Percentiles rank a stretch among this genome's conserved stretches.
Evolutionary conservation across 2,329 filamentous ascomycete genomes (phyloP).

Genomic region (Stagonosporopsis vannaccii): DNA sequence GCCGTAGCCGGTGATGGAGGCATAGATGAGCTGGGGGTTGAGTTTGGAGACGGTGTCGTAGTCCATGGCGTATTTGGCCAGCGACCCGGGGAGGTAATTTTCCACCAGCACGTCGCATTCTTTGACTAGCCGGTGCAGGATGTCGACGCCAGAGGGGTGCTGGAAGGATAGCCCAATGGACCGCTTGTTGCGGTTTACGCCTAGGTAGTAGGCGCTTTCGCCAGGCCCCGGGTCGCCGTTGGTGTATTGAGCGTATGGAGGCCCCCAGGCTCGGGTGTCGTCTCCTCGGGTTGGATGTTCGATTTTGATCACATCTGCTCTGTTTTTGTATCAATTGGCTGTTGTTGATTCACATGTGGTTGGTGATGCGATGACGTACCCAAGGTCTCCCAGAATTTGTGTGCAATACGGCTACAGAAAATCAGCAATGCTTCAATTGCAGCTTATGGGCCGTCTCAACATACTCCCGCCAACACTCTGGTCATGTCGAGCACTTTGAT

Average conservation of each 20-base stretch:
- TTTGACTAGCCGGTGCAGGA: slow-evolving; percentile 83
- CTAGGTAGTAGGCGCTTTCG: slow-evolving; percentile 93
- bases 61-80: slow-evolving; percentile 92
- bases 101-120: slow-evolving; percentile 94
- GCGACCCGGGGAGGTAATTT: slow-evolving; percentile 89
- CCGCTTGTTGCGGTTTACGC: slow-evolving; percentile 97
- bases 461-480: slow-evolving; percentile 88
- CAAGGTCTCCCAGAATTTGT: slow-evolving; percentile 93
- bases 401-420: slow-evolving; percentile 85
- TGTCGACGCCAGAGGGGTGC: slow-evolving; percentile 80
- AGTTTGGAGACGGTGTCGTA: slow-evolving; percentile 80
- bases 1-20: slow-evolving; percentile 95
- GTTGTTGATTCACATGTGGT: slow-evolving; percentile 25
- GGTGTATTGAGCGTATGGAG: slow-evolving; percentile 85
- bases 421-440: slow-evolving; percentile 25
- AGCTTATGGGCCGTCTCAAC: slow-evolving; percentile 42
- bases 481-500: slow-evolving; percentile 96
- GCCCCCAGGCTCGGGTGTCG: slow-evolving; percentile 95
- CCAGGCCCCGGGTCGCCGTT: slow-evolving; percentile 71
- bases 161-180: slow-evolving; percentile 92
- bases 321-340: slow-evolving; percentile 49
- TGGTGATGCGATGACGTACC: slow-evolving; percentile 66
- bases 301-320: slow-evolving; percentile 95
- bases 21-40: slow-evolving; percentile 89
- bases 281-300: slow-evolving; percentile 81